Evolutionary conservation across 306 rosid genomes (phyloP).

Genomic region (Cyclanthera cordifolia): DNA sequence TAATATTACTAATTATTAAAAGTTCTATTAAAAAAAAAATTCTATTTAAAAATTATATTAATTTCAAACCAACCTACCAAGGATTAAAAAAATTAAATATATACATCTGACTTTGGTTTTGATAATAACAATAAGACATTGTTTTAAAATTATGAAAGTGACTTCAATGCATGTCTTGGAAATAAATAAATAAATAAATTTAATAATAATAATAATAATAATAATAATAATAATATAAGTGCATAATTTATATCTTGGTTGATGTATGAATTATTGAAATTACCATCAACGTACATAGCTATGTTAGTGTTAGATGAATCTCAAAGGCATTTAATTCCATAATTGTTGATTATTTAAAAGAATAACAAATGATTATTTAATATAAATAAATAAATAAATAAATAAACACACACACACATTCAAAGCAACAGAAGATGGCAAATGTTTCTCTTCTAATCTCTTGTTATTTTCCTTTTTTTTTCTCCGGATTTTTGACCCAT

Average conservation of each 20-base stretch:
- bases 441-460: too few relatives aligned
- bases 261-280: neutral
- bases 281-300: neutral
- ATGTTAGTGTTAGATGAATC: neutral
- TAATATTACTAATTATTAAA: too few relatives aligned
- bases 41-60: too few relatives aligned
- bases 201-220: too few relatives aligned
- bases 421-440: neutral
- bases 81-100: neutral
- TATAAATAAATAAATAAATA: too few relatives aligned
- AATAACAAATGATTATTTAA: neutral
- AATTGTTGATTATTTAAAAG: neutral
- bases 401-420: too few relatives aligned
- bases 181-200: neutral
- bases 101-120: neutral
- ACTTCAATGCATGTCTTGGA: neutral
- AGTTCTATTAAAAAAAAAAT: too few relatives aligned
- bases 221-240: neutral
- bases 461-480: neutral
- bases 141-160: neutral
- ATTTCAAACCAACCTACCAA: neutral
- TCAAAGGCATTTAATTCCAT: neutral
- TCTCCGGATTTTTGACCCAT: neutral
- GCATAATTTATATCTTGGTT: neutral
- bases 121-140: neutral